These are phyloP conservation scores for Pyricularia pennisetigena DNA, from an alignment of 2,329 filamentous ascomycete species.

Conservation along the genomic window DNA sequence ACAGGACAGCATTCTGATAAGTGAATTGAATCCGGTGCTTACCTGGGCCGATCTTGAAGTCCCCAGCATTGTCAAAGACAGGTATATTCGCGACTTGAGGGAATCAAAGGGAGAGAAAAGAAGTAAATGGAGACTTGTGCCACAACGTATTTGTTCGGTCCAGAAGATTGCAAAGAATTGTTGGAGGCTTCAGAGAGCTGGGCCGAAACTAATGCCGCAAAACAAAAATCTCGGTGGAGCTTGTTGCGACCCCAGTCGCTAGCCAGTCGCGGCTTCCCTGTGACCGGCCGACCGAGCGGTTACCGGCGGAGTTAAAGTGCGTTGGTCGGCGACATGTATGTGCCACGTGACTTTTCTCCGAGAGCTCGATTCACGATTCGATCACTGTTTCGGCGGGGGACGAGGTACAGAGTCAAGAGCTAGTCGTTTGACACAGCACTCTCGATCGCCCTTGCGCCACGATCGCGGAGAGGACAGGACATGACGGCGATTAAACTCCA, in stretches of 20 bases:
- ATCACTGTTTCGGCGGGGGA: neutral
- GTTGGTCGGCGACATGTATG: neutral
- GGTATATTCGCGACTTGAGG: neutral
- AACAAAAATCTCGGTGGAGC: constrained; percentile 2
- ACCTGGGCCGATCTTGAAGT: constrained; percentile 5
- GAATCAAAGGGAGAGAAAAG: neutral
- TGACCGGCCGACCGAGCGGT: constrained; percentile 2
- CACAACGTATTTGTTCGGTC: neutral
- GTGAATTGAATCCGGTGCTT: neutral
- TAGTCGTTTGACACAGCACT: neutral
- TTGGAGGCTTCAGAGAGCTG: neutral
- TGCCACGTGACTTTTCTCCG: neutral
- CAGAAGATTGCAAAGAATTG: neutral
- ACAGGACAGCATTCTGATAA: neutral
- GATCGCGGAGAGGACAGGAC: neutral
- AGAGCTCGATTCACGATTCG: neutral
- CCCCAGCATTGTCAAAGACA: neutral
- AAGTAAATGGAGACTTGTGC: neutral
- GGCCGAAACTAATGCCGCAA: constrained; percentile 3
- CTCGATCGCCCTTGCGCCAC: neutral
- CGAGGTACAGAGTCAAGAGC: neutral
- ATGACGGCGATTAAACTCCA: neutral
- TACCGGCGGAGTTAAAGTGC: neutral
- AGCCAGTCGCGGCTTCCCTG: neutral
- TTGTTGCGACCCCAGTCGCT: neutral